Evolutionary conservation across 1,284 basidiomycete species (phyloP), one percentile per base, ranked within the genome.

Genomic region (Apiotrichum domesticum): DNA sequence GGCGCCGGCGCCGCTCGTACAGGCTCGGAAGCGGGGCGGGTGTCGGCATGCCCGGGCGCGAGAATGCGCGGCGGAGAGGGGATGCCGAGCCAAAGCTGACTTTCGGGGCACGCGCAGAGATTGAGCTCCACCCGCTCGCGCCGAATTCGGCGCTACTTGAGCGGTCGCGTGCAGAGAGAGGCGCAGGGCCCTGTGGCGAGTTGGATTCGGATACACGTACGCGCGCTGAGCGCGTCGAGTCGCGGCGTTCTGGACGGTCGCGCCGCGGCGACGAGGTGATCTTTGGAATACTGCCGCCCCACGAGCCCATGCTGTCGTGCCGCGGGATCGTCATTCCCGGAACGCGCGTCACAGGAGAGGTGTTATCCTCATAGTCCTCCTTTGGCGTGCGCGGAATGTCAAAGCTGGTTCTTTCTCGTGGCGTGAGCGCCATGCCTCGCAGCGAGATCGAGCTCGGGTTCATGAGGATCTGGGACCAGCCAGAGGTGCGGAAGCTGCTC

Each of bases 401-500:
- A 34, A 70, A 70, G 14, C 66, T 67, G 9, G 62, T 56, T 14
- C 69, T 59, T 35, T 73, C 69, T 49, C 64, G 62, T 7, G 69
- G 70, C 3, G 69, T 73, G 21, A 69, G 54, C 4, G 66, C 62
- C 41, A 66, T 67, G 11, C 69, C 63, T 13, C 63, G 55, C 9
- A 67, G 52, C n/a, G 66, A 67, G 44, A 69, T 66, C 13, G 63
- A 63, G 9, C 70, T 71, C 3, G 66, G 63, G 48, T 68, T 70
- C 62, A 63, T 63, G 35, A 73, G 61, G 44, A 74, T 69, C 51
- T 73, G 70, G 10, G 68, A 70, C 68, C 68, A 74, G 3, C 71
- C 70, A 5, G 71, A 71, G n/a, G 61, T 67, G 11, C 67, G 57
- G 52, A 64, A 70, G 6, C 66, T 67, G 15, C 55, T 48, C 2